Evolutionary conservation across 805 yeast species (phyloP).

Genomic region (Dipodascus albidus): DNA sequence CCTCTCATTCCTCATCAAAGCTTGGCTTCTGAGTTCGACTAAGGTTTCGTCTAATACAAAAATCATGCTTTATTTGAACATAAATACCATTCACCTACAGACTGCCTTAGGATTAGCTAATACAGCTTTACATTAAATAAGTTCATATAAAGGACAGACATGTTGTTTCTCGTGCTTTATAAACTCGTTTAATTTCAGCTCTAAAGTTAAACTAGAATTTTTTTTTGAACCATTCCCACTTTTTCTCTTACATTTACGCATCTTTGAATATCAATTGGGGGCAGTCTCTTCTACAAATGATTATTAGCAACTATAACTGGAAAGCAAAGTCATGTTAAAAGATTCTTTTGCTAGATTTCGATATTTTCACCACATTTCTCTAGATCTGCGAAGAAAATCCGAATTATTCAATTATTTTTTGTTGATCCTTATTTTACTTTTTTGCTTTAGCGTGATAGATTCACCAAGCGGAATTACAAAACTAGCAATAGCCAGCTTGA

Average conservation of each 20-base stretch:
- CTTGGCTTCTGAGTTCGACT: not conserved
- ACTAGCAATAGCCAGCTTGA: slow-evolving; percentile 29
- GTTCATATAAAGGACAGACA: not conserved
- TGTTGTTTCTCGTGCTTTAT: not conserved
- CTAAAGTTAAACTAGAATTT: not conserved
- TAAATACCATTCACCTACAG: not conserved
- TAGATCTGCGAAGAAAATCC: not conserved
- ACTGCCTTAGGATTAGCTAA: not conserved
- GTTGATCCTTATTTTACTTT: slow-evolving; percentile 40
- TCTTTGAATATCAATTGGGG: not conserved
- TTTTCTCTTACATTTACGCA: no score
- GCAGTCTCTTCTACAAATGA: not conserved
- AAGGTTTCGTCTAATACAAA: not conserved
- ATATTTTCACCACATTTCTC: not conserved
- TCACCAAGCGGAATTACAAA: slow-evolving; percentile 22
- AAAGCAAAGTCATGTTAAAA: not conserved
- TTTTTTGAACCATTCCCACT: no score
- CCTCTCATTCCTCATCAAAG: no score
- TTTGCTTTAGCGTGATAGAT: slow-evolving; percentile 29
- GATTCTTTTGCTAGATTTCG: not conserved
- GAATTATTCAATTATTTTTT: slow-evolving; percentile 27
- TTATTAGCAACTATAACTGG: not conserved
- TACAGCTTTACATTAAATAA: not conserved
- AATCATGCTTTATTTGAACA: not conserved
- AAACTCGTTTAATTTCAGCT: not conserved